These are phyloP conservation scores for Ceratocystis ficicola DNA, from an alignment of 2,329 filamentous ascomycete species.

Conservation along the genomic window DNA sequence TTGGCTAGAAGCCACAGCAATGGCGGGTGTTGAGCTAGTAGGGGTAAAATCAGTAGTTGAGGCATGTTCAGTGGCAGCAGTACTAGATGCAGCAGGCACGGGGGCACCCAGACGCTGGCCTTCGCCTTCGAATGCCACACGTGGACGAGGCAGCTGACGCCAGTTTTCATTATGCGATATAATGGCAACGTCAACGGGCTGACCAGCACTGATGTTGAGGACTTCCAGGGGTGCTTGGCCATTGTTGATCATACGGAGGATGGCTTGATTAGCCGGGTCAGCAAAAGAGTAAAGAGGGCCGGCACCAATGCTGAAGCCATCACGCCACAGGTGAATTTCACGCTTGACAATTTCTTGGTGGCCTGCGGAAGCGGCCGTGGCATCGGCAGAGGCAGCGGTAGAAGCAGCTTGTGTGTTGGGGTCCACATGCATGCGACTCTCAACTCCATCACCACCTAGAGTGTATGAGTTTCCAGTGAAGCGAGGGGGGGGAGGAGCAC, in stretches of 20 bases:
- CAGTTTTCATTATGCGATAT: conserved; percentile 66
- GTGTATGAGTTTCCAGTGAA: conserved; percentile 65
- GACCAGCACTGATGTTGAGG: conserved; percentile 61
- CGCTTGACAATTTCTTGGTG: conserved; percentile 33
- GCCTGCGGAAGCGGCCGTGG: conserved; percentile 38
- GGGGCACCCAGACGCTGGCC: conserved; percentile 67
- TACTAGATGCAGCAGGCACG: conserved; percentile 46
- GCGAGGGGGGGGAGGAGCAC: conserved; percentile 39
- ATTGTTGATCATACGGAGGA: conserved; percentile 62
- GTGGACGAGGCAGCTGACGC: conserved; percentile 58
- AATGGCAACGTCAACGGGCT: conserved; percentile 68
- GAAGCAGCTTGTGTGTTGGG: conserved; percentile 32
- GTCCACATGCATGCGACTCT: conserved; percentile 56
- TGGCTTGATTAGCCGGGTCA: conserved; percentile 60
- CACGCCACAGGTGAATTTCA: conserved; percentile 65
- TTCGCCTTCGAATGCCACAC: conserved; percentile 60
- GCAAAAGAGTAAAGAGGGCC: conserved; percentile 67
- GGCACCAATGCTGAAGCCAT: conserved; percentile 78
- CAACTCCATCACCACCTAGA: conserved; percentile 63
- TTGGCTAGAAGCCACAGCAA: conserved; percentile 27
- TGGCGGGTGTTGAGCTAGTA: conserved; percentile 29
- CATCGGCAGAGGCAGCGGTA: conserved; percentile 25
- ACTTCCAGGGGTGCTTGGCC: conserved; percentile 66
- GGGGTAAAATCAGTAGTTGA: conserved; percentile 24
- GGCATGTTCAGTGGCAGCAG: conserved; percentile 11